phyloP scores from a whole-genome alignment of 108 stramenopile species.

The Stephanodiscus minutulus region DNA sequence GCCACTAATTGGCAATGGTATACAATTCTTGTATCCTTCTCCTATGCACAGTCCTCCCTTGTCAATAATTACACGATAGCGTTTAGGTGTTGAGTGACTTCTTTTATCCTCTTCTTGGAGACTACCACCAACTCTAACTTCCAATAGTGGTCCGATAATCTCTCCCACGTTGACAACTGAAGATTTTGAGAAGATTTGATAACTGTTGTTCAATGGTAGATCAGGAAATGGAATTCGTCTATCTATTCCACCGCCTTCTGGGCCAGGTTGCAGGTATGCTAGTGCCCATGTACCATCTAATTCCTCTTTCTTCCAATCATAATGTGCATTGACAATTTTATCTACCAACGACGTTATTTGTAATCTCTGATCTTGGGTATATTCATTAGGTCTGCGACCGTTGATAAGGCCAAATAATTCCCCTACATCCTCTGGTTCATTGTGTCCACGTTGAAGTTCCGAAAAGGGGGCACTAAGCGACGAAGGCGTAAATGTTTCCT shows the following conservation, averaged over 20 bases:
- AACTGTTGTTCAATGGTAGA: conserved; percentile 51
- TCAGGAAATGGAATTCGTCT: conserved; percentile 64
- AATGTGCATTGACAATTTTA: conserved; percentile 20
- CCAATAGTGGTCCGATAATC: conserved; percentile 43
- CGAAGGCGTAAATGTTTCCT: conserved; percentile 58
- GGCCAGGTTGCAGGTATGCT: conserved; percentile 56
- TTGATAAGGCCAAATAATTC: neutral
- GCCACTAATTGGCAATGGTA: conserved; percentile 52
- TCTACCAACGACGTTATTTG: conserved; percentile 39
- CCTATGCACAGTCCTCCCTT: conserved; percentile 43
- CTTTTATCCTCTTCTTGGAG: conserved; percentile 33
- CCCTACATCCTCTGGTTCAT: neutral
- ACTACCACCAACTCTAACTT: conserved; percentile 45
- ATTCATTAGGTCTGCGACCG: conserved; percentile 27
- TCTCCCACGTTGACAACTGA: conserved; percentile 48
- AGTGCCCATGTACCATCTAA: conserved; percentile 50
- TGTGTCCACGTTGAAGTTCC: neutral
- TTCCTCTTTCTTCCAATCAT: conserved; percentile 13
- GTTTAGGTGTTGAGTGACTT: neutral
- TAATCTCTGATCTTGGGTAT: conserved; percentile 27
- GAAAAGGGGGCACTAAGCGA: conserved; percentile 19
- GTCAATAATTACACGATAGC: conserved; percentile 36
- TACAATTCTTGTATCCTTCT: conserved; percentile 6
- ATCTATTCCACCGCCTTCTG: conserved; percentile 58
- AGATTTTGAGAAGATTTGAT: conserved; percentile 41